Conservation (phyloP, 352 stramenopile genomes). For the Globisporangium radiosum region DNA sequence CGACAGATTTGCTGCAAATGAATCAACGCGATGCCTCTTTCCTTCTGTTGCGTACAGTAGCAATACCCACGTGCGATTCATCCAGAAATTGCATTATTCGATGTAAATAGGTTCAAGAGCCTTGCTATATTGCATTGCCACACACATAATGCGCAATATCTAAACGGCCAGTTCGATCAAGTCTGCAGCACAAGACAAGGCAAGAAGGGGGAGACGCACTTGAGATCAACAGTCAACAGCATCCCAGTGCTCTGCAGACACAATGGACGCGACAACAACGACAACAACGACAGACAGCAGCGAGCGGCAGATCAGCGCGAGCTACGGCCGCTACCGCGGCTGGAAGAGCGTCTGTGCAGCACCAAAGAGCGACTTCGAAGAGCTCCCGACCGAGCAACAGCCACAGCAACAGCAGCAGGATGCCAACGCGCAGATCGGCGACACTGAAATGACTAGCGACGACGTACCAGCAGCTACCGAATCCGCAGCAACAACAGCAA, state of each 20-base stretch:
- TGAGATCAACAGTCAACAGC: no score
- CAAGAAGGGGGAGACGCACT: no score
- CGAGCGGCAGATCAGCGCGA: conserved; percentile 39
- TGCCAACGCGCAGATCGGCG: background rate
- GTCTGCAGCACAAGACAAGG: no score
- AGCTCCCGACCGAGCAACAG: conserved; percentile 1
- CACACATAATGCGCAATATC: conserved; percentile 1
- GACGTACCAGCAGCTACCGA: background rate
- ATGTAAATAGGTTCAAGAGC: no score
- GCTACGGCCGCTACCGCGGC: conserved; percentile 49
- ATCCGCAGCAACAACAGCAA: background rate
- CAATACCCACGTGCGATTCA: background rate
- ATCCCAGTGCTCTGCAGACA: no score
- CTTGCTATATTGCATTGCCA: background rate
- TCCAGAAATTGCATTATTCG: background rate
- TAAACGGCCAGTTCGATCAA: background rate
- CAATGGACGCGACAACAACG: background rate
- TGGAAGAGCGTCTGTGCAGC: conserved; percentile 25
- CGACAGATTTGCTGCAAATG: no score
- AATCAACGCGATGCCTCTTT: no score
- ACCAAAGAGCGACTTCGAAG: conserved; percentile 11
- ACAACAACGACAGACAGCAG: conserved; percentile 8
- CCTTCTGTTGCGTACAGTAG: no score
- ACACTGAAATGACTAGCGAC: background rate
- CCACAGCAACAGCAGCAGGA: background rate